Conservation (phyloP, 129 eudicot species). For the Flaveria bidentis region DNA sequence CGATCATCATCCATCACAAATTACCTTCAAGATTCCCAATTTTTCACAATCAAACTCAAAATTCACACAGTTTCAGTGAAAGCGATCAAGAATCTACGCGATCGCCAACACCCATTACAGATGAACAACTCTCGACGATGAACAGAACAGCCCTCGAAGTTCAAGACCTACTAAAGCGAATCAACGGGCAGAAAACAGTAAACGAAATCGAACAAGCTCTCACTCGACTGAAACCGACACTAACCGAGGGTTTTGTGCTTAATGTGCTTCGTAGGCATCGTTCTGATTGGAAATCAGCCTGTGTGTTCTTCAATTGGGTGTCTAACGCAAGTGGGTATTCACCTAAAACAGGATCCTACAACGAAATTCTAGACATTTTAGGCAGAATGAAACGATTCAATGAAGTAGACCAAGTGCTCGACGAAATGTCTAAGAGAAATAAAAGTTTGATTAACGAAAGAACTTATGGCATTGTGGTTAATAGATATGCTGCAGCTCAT, state of each 20-base stretch:
- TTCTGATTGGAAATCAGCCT: conserved; percentile 80
- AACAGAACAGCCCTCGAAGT: conserved; percentile 48
- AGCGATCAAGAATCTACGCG: conserved; percentile 12
- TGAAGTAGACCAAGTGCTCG: conserved; percentile 63
- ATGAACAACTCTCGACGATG: conserved; percentile 18
- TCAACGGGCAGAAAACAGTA: conserved; percentile 17
- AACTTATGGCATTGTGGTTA: conserved; percentile 60
- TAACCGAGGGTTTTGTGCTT: conserved; percentile 59
- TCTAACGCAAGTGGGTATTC: conserved; percentile 39
- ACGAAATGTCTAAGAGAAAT: conserved; percentile 74
- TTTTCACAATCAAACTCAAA: background rate
- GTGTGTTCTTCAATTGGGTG: conserved; percentile 72
- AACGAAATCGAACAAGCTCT: conserved; percentile 47
- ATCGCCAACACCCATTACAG: background rate
- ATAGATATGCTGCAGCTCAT: conserved; percentile 72
- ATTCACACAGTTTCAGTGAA: background rate
- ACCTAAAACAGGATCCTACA: conserved; percentile 46
- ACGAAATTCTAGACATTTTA: conserved; percentile 66
- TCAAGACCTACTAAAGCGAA: conserved; percentile 52
- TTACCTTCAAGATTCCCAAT: background rate
- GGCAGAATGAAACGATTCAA: conserved; percentile 65
- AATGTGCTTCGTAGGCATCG: conserved; percentile 69
- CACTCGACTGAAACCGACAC: conserved; percentile 12
- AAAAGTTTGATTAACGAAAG: conserved; percentile 46
- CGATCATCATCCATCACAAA: background rate